A percentile compares a stretch with the other conserved stretches of the same genome.
phyloP scores from a whole-genome alignment of 768 basidiomycete genomes.

The Suillus alpinus region DNA sequence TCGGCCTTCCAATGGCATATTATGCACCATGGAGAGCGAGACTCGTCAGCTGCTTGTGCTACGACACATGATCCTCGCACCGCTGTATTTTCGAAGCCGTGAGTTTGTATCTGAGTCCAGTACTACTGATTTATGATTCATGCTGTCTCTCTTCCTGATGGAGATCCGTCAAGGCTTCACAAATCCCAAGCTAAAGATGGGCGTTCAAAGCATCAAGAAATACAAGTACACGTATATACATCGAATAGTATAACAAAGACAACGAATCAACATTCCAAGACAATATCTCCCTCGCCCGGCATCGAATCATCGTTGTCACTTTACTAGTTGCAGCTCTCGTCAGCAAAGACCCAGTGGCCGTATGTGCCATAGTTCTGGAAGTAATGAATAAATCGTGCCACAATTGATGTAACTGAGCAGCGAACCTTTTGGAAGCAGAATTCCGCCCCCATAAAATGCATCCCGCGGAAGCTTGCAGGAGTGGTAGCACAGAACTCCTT shows the following conservation, averaged over 20 bases:
- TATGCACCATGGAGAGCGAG: too few relatives aligned
- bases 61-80: too few relatives aligned
- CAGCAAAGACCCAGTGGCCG: constrained; percentile 25
- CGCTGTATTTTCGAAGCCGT: too few relatives aligned
- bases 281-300: background rate
- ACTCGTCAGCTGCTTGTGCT: too few relatives aligned
- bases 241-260: background rate
- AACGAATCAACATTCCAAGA: background rate
- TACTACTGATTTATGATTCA: too few relatives aligned
- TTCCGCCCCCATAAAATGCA: constrained; percentile 23
- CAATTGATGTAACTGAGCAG: background rate
- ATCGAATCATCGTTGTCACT: background rate
- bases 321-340: constrained; percentile 10
- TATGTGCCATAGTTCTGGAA: constrained; percentile 18
- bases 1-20: too few relatives aligned
- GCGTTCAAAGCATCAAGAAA: too few relatives aligned
- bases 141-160: too few relatives aligned
- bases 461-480: constrained; percentile 21
- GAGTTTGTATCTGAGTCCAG: too few relatives aligned
- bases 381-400: background rate
- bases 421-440: constrained; percentile 22
- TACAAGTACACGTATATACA: background rate
- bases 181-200: too few relatives aligned
- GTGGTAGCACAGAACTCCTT: constrained; percentile 32
- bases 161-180: too few relatives aligned